Conservation (phyloP, 257 asterid species). For the Thymus mandschuricus region DNA sequence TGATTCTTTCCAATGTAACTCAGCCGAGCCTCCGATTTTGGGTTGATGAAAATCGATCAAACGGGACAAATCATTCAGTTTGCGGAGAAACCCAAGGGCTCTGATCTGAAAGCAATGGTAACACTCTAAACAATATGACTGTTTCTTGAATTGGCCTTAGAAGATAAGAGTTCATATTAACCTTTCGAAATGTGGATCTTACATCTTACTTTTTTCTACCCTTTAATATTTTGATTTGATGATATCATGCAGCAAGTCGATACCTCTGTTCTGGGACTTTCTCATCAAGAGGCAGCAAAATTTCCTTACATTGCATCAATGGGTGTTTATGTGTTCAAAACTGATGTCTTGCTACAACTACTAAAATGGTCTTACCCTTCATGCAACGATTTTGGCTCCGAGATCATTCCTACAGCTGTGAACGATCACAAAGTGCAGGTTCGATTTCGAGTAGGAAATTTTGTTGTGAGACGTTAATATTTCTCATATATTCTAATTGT, state of each 20-base stretch:
- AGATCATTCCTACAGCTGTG: conserved; percentile 92
- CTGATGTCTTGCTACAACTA: conserved; percentile 75
- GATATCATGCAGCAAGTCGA: conserved; percentile 73
- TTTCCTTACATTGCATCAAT: conserved; percentile 92
- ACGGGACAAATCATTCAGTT: conserved; percentile 75
- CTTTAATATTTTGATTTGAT: conserved; percentile 24
- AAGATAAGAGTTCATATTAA: not conserved
- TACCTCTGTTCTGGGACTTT: conserved; percentile 84
- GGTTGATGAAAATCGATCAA: conserved; percentile 81
- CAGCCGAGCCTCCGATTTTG: conserved; percentile 96
- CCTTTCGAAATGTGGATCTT: not conserved
- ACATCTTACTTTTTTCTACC: not conserved
- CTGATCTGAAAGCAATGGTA: conserved; percentile 79
- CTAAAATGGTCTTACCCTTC: conserved; percentile 68
- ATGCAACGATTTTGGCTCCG: conserved; percentile 93
- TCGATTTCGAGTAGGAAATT: conserved; percentile 15
- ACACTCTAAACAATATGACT: not conserved
- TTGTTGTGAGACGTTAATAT: conserved; percentile 7
- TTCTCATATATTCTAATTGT: conserved; percentile 20
- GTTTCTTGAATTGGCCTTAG: not conserved
- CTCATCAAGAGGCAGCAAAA: conserved; percentile 55
- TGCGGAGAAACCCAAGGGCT: conserved; percentile 91
- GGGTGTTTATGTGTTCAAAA: conserved; percentile 91
- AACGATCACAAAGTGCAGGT: conserved; percentile 90
- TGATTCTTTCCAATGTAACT: conserved; percentile 23